Percentiles rank a stretch among this genome's conserved stretches.
Conservation (phyloP, 2,329 filamentous ascomycete species). For the Fusarium torreyae region DNA sequence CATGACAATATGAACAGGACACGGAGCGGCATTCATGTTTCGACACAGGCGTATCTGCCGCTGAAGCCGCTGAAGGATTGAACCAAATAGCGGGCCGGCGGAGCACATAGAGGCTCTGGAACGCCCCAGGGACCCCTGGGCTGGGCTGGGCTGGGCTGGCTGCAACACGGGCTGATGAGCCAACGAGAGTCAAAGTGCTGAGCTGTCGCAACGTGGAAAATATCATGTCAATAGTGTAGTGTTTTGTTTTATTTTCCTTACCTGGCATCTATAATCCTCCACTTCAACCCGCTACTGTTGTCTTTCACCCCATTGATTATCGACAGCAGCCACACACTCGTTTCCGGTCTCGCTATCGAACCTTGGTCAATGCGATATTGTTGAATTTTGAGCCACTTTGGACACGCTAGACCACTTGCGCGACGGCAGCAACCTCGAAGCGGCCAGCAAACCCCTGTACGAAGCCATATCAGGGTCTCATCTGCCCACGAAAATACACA, state of each 20-base stretch:
- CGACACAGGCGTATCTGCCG: conserved; percentile 22
- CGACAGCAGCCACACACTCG: conserved; percentile 32
- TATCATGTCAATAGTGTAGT: conserved; percentile 34
- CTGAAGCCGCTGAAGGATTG: conserved; percentile 17
- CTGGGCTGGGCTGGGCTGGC: conserved; percentile 2
- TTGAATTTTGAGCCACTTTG: conserved; percentile 14
- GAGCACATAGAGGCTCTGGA: conserved; percentile 14
- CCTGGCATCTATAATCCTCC: conserved; percentile 10
- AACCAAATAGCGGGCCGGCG: conserved; percentile 9
- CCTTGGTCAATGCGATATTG: conserved; percentile 13
- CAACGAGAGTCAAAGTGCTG: conserved; percentile 36
- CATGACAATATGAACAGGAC: background rate
- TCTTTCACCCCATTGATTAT: conserved; percentile 32
- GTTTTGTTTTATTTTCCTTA: conserved; percentile 33
- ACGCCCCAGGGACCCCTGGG: conserved; percentile 8
- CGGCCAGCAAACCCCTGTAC: conserved; percentile 35
- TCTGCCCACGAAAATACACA: conserved; percentile 28
- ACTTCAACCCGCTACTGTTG: conserved; percentile 8
- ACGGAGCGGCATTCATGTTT: conserved; percentile 1
- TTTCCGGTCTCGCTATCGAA: conserved; percentile 21
- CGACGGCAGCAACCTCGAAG: conserved; percentile 36
- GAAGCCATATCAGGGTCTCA: conserved; percentile 23
- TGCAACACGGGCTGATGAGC: conserved; percentile 22
- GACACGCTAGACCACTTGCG: conserved; percentile 33
- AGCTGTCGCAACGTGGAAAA: conserved; percentile 48